Evolutionary conservation across 2,329 filamentous ascomycete species (phyloP), one percentile per base, ranked within the genome.

Genomic region (Camptophora hylomeconis): DNA sequence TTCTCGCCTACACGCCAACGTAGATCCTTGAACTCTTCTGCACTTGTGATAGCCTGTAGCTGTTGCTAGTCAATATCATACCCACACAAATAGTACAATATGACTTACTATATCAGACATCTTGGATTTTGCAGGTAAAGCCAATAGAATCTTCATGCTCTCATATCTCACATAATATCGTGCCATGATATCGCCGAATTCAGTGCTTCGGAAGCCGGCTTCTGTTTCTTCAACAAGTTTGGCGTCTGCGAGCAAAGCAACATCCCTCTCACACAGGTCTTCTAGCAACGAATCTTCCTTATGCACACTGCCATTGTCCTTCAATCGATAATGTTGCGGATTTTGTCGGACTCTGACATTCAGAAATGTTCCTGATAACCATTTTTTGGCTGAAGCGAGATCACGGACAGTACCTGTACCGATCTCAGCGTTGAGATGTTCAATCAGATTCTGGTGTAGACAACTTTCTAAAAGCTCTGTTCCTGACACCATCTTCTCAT

Each of bases 341-440:
- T 86, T 83, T 26, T 72, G 63, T 35, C 69, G 66, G 28, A 92
- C 61, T 9, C 83, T 68, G 20, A 89, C 75, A 37, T 75, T 78
- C 6, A 92, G 59, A 43, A 92, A 92, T 0, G 82, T 89, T 1
- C 80, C 72, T 5, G 59, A 59, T 12, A 92, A 68, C 82, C 82
- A 92, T 36, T 59, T 64, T 37, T 74, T 75, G 7, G 82, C 82
- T 0, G 74, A 70, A 1, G 62, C 48, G 0, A 76, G 49, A 40
- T 76, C 67, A 4, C 57, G 66, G 30, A 92, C 72, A 0, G 79
- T 84, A 0, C 78, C 75, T 2, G 92, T 60, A 2, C 76, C 75
- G 26, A 87, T 77, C 46, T 92, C 82, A 2, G 82, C 82, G 45
- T 92, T 92, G 23, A 92, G 53, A 45, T 92, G 81, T 39, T 87